Base-by-base conservation (phyloP, 768 basidiomycete genomes). In the Lactarius trivialis region DNA sequence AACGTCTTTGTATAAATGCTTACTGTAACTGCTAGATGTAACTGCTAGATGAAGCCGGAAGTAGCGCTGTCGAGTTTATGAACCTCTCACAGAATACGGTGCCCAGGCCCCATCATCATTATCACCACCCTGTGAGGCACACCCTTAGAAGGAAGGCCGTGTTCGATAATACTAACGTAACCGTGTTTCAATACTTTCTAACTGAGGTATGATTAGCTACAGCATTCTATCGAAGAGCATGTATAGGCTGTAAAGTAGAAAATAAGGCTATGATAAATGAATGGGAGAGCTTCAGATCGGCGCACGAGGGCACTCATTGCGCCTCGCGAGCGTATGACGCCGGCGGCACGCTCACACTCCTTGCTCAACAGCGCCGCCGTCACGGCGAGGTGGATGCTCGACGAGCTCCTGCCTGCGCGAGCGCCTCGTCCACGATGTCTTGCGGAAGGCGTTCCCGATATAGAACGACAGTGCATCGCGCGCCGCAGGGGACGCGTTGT, bases 331-430 rank as follows among this genome's bases (percentile, higher is more conserved):
- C n/a, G n/a, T n/a, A n/a, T n/a, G n/a, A n/a, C n/a, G n/a, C n/a
- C n/a, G 86, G 83, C 4, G 94, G 7, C 90, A 78, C 93, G 94
- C 79, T 97, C 95, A 59, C 86, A 83, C 69, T 99, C 97, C 76
- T 95, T 96, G 80, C 80, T 88, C 28, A 85, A 85, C 66, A 98
- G 73, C 15, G 85, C 93, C n/a, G 85, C 82, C 7, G 83, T 87
- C 64, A 95, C 76, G 26, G 88, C 87, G n/a, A 98, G 76, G 64
- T 91, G 82, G 63, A 98, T 85, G 68, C 88, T 97, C 92, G n/a
- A 82, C 77, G 65, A 83, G 76, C 78, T 99, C 96, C 74, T 97
- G 94, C 6, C 86, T 91, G 89, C 7, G 77, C 76, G 45, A 93
- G 76, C 0, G 82, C 81, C 69, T 97, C 91, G 63, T 98, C 96